These are phyloP conservation scores for Talaromyces ruber DNA, from an alignment of 495 filamentous ascomycete genomes.

Conservation along the genomic window DNA sequence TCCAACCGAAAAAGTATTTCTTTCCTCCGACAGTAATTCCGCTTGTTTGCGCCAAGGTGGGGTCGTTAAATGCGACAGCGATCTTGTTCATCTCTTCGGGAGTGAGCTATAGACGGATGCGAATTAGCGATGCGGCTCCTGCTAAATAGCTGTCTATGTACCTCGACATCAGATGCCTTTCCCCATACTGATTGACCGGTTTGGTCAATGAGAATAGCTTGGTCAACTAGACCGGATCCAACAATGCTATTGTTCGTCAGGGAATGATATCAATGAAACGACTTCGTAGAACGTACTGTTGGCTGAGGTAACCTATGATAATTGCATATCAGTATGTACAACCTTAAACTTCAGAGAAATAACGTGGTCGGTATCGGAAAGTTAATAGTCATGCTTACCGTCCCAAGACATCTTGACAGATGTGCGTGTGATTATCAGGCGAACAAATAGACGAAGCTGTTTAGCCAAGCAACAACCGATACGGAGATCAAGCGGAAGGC, in stretches of 20 bases:
- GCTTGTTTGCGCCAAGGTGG: slow-evolving; percentile 18
- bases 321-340: neutral
- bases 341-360: neutral
- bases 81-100: slow-evolving; percentile 30
- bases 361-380: neutral
- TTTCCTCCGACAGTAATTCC: slow-evolving; percentile 67
- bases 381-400: neutral
- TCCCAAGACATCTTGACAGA: slow-evolving; percentile 5
- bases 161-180: neutral
- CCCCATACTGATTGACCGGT: neutral
- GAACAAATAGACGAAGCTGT: neutral
- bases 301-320: neutral
- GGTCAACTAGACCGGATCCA: slow-evolving; percentile 2
- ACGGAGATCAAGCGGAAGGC: neutral
- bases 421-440: neutral
- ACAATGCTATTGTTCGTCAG: neutral
- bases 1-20: slow-evolving; percentile 63
- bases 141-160: too few relatives aligned
- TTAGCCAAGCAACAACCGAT: neutral
- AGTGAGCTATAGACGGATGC: slow-evolving; percentile 19
- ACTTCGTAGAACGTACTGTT: neutral
- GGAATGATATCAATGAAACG: neutral
- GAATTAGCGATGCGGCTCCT: neutral
- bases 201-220: neutral
- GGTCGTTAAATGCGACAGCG: slow-evolving; percentile 21